Conservation (phyloP, 805 yeast species). For the Kluyveromyces dobzhanskii region DNA sequence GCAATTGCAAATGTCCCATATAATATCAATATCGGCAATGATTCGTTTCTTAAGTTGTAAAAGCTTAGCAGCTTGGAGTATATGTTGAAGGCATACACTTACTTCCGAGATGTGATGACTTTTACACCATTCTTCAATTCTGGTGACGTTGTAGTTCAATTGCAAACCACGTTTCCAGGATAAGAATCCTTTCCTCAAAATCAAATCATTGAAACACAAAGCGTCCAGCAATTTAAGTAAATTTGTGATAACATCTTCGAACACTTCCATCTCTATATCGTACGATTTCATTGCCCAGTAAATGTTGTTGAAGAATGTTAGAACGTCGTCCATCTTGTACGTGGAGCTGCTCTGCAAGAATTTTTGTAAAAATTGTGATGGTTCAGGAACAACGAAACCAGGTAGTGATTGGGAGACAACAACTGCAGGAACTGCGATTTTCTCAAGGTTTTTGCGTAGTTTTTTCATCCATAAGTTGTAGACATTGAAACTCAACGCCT, state of each 20-base stretch:
- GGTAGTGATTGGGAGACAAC: slow-evolving; percentile 92
- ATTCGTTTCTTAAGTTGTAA: slow-evolving; percentile 87
- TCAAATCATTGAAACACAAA: slow-evolving; percentile 86
- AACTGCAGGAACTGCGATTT: slow-evolving; percentile 91
- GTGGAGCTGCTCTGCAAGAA: slow-evolving; percentile 64
- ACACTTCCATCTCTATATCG: slow-evolving; percentile 76
- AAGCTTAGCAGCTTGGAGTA: slow-evolving; percentile 87
- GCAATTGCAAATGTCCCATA: slow-evolving; percentile 91
- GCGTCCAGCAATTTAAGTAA: slow-evolving; percentile 83
- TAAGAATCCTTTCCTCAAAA: slow-evolving; percentile 88
- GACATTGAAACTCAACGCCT: slow-evolving; percentile 84
- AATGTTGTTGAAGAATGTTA: slow-evolving; percentile 81
- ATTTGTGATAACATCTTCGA: slow-evolving; percentile 77
- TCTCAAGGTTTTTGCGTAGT: slow-evolving; percentile 81
- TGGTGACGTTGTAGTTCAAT: slow-evolving; percentile 89
- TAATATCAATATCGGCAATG: slow-evolving; percentile 79
- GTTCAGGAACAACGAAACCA: slow-evolving; percentile 86
- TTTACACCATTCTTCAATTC: slow-evolving; percentile 98
- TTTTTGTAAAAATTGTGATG: slow-evolving; percentile 70
- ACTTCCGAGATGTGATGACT: slow-evolving; percentile 87
- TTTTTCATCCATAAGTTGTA: slow-evolving; percentile 97
- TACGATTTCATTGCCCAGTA: slow-evolving; percentile 91
- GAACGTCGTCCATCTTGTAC: slow-evolving; percentile 89
- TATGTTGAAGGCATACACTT: slow-evolving; percentile 70
- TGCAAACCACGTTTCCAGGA: slow-evolving; percentile 98